Evolutionary conservation across 2,329 filamentous ascomycete species (phyloP).

Genomic region (Arthrobotrys conoides): DNA sequence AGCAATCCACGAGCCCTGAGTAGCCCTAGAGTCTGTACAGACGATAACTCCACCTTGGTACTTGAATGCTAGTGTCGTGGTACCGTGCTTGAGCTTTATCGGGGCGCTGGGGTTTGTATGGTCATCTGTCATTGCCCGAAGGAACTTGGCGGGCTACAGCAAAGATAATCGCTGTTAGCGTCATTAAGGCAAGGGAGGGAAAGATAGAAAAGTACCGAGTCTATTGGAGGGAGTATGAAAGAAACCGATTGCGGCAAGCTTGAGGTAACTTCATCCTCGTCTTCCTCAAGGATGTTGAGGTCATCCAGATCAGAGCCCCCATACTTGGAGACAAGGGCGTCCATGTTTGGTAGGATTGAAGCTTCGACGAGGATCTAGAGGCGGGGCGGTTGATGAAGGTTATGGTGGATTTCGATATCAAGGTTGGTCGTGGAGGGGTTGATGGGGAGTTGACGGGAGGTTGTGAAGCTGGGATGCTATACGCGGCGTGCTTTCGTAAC

Average conservation of each 20-base stretch:
- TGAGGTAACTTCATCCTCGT: conserved; percentile 79
- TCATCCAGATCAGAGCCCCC: conserved; percentile 82
- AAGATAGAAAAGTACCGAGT: conserved; percentile 75
- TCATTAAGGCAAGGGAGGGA: background rate
- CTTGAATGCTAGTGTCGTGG: conserved; percentile 96
- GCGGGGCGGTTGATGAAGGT: background rate
- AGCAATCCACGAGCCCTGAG: conserved; percentile 98
- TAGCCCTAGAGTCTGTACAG: conserved; percentile 95
- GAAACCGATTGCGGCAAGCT: conserved; percentile 86
- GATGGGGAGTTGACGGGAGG: conserved; percentile 25
- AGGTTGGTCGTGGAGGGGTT: conserved; percentile 40
- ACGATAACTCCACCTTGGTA: conserved; percentile 99
- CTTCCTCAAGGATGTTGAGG: conserved; percentile 69
- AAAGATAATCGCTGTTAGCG: conserved; percentile 41
- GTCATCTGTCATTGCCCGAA: conserved; percentile 97
- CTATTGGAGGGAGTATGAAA: conserved; percentile 93
- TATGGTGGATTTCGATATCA: conserved; percentile 23
- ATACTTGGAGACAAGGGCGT: conserved; percentile 93
- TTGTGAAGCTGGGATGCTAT: conserved; percentile 54
- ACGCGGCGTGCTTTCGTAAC: conserved; percentile 61
- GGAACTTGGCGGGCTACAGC: conserved; percentile 85
- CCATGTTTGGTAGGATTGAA: conserved; percentile 73
- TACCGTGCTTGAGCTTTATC: conserved; percentile 99
- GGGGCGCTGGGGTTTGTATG: conserved; percentile 95
- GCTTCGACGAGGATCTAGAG: background rate